Percentiles rank a stretch among this genome's conserved stretches.
Conservation (phyloP, 2,329 filamentous ascomycete species). For the Fusarium fujikuroi region DNA sequence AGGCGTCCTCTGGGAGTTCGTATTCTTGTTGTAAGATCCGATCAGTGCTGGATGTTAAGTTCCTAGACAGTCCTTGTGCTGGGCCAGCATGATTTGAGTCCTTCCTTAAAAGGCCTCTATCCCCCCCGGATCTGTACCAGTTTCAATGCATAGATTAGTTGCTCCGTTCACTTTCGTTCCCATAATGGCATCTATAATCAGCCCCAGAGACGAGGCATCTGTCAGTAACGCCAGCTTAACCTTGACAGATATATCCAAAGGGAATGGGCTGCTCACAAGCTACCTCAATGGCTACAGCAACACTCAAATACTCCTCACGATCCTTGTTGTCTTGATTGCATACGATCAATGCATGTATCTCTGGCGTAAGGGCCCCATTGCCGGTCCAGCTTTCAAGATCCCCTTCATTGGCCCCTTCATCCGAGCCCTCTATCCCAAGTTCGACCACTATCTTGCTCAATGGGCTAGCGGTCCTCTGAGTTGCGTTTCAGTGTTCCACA, state of each 20-base stretch:
- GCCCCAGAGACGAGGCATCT: neutral
- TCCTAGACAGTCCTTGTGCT: fast-evolving
- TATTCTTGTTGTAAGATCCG: conserved; percentile 10
- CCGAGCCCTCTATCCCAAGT: conserved; percentile 78
- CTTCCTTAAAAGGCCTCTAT: neutral
- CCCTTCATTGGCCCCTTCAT: conserved; percentile 81
- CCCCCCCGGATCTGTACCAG: neutral
- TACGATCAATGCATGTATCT: conserved; percentile 66
- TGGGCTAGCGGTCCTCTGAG: conserved; percentile 83
- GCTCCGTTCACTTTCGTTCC: fast-evolving
- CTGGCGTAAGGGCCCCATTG: conserved; percentile 69
- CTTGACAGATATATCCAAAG: neutral
- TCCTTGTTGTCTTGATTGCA: conserved; percentile 47
- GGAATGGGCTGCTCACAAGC: conserved; percentile 11
- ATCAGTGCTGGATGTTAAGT: neutral
- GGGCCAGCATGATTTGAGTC: neutral
- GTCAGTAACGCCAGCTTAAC: conserved; percentile 6
- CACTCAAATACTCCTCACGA: conserved; percentile 40
- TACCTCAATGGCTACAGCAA: conserved; percentile 16
- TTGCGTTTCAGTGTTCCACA: conserved; percentile 87
- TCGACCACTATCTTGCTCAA: conserved; percentile 77
- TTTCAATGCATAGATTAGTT: fast-evolving
- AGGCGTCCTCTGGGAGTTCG: neutral
- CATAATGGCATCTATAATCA: conserved; percentile 3
- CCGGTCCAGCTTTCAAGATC: conserved; percentile 72